A percentile compares a stretch with the other conserved stretches of the same genome.
Conservation (phyloP, 2,329 filamentous ascomycete species). For the Zymoseptoria passerinii region DNA sequence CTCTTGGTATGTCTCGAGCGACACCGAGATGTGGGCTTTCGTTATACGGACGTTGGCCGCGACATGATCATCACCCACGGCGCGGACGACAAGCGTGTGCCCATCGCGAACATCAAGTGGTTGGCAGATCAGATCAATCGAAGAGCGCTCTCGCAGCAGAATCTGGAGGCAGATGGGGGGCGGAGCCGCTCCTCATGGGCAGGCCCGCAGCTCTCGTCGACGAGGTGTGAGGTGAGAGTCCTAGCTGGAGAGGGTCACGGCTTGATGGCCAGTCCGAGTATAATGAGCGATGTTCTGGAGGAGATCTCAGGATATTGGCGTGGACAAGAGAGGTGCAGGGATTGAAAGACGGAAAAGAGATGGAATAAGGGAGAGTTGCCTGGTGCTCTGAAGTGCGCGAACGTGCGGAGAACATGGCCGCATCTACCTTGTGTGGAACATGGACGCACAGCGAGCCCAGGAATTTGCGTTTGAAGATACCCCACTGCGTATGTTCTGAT, state of each 20-base stretch:
- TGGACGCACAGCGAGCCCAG: not conserved
- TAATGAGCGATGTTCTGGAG: constrained; percentile 91
- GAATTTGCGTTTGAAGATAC: not conserved
- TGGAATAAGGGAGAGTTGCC: not conserved
- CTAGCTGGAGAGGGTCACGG: constrained; percentile 90
- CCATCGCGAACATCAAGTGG: constrained; percentile 92
- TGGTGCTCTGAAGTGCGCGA: not conserved
- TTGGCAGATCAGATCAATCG: constrained; percentile 77
- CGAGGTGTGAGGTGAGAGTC: constrained; percentile 81
- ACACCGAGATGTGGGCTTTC: constrained; percentile 84
- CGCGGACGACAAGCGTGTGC: constrained; percentile 79
- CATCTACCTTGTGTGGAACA: not conserved
- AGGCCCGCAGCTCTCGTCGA: constrained; percentile 4
- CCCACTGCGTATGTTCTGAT: not conserved
- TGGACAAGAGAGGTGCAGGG: constrained; percentile 7
- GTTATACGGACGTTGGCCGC: constrained; percentile 90
- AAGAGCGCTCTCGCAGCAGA: constrained; percentile 13
- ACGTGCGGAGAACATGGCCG: not conserved
- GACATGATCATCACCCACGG: constrained; percentile 92
- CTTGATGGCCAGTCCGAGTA: constrained; percentile 83
- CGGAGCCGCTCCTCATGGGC: constrained; percentile 3
- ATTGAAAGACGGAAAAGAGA: constrained; percentile 1
- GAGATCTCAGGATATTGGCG: constrained; percentile 88
- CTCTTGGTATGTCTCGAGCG: constrained; percentile 87
- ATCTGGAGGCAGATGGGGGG: constrained; percentile 3